Evolutionary conservation across 257 asterid species (phyloP).

Genomic region (Capsicum rhomboideum): DNA sequence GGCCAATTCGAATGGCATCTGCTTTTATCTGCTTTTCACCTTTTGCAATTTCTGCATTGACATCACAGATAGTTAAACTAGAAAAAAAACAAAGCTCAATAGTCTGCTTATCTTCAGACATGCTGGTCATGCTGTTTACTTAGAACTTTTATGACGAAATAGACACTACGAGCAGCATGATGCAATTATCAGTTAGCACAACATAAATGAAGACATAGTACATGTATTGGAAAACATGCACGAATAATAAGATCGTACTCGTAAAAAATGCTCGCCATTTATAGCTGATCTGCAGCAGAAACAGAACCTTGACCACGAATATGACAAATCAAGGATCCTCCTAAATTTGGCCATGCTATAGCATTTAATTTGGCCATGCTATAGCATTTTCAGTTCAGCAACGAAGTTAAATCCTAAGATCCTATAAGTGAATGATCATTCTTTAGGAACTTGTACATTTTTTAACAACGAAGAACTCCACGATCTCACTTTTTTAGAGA

Average conservation of each 20-base stretch:
- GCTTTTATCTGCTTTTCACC: conserved; percentile 85
- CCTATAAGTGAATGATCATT: not conserved
- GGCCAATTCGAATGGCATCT: conserved; percentile 89
- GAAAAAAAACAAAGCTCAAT: not conserved
- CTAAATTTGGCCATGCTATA: not conserved
- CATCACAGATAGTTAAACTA: not conserved
- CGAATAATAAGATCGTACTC: not conserved
- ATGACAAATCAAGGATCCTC: not conserved
- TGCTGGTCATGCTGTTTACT: not conserved
- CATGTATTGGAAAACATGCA: not conserved
- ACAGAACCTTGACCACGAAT: not conserved
- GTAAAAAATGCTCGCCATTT: not conserved
- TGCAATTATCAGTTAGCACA: not conserved
- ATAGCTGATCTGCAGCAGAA: not conserved
- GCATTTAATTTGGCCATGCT: not conserved
- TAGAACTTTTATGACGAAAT: not conserved
- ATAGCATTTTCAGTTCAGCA: not conserved
- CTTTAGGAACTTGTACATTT: not conserved
- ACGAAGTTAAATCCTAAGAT: not conserved
- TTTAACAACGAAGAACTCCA: not conserved
- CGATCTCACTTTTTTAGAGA: not conserved
- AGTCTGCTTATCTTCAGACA: not conserved
- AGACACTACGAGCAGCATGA: not conserved
- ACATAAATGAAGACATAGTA: not conserved
- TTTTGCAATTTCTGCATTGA: conserved; percentile 52